Evolutionary conservation across 2,329 filamentous ascomycete species (phyloP).

Genomic region (Domatiomyces globalis): DNA sequence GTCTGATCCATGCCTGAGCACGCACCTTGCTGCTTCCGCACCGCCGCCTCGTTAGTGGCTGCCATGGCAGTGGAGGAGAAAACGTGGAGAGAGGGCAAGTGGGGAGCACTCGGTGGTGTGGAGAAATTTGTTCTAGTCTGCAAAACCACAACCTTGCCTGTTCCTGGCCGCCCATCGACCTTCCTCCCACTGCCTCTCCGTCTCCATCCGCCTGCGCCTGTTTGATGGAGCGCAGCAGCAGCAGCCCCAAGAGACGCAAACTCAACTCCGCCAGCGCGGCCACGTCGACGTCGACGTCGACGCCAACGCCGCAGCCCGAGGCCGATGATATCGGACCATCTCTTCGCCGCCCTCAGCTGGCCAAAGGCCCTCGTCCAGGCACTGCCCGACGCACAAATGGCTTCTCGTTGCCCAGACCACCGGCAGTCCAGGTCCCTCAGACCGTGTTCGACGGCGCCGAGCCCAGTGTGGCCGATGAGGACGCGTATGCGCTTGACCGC

Average conservation of each 20-base stretch:
- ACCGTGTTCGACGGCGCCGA: constrained; percentile 44
- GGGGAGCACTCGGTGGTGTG: not conserved
- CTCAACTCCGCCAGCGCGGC: constrained; percentile 50
- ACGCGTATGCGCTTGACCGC: constrained; percentile 63
- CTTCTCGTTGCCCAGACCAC: constrained; percentile 18
- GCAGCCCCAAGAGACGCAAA: constrained; percentile 51
- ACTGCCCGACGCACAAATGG: constrained; percentile 12
- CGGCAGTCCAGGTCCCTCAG: constrained; percentile 29
- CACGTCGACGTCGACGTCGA: constrained; percentile 17
- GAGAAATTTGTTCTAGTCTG: too few species aligned
- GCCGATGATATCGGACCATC: constrained; percentile 23
- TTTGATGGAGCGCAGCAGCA: constrained; percentile 28
- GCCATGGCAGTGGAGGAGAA: not conserved
- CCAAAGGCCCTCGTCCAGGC: constrained; percentile 25
- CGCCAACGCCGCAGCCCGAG: constrained; percentile 24
- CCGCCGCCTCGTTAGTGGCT: constrained; percentile 11
- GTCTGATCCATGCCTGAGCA: not conserved
- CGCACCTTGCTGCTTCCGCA: constrained; percentile 34
- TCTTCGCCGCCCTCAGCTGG: constrained; percentile 28
- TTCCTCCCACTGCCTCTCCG: not conserved
- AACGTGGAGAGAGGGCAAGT: not conserved
- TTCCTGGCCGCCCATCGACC: too few species aligned
- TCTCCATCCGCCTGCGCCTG: not conserved
- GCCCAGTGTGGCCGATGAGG: constrained; percentile 48
- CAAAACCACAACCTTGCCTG: too few species aligned